These are phyloP conservation scores for Leptographium procerum DNA, from an alignment of 2,329 filamentous ascomycete species.

Conservation along the genomic window DNA sequence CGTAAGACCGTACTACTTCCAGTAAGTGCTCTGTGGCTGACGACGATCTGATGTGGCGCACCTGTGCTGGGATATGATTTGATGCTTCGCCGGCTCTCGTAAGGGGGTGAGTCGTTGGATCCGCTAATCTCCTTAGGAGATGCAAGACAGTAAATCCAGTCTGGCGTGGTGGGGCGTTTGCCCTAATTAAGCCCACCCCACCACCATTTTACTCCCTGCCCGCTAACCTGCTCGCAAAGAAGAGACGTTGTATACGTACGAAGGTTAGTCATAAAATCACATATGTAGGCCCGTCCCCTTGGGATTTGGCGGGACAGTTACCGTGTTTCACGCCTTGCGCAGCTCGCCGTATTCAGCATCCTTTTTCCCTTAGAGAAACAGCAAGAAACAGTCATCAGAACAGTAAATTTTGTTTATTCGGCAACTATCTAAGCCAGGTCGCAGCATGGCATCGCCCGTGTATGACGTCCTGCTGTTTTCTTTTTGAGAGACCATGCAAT, in stretches of 20 bases:
- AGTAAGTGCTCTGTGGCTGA: not conserved
- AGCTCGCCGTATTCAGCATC: not conserved
- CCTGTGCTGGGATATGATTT: not conserved
- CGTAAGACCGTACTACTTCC: not conserved
- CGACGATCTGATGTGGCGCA: not conserved
- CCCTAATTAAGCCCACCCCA: not conserved
- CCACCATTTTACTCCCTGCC: not conserved
- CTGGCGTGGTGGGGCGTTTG: not conserved
- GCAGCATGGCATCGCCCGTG: not conserved
- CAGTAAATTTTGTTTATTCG: not conserved
- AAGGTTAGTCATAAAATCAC: no score
- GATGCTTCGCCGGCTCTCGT: not conserved
- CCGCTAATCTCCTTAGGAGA: not conserved
- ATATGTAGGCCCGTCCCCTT: no score
- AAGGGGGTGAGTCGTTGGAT: not conserved
- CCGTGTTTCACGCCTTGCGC: not conserved
- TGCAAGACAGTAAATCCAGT: not conserved
- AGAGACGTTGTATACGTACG: not conserved
- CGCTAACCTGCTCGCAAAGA: no score
- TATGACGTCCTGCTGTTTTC: not conserved
- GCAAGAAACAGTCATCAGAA: not conserved
- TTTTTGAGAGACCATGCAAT: not conserved
- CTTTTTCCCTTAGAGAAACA: no score
- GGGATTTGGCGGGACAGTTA: no score
- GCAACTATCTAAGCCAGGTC: not conserved